Base-by-base conservation (phyloP, 805 yeast species). In the Torulaspora delbrueckii region DNA sequence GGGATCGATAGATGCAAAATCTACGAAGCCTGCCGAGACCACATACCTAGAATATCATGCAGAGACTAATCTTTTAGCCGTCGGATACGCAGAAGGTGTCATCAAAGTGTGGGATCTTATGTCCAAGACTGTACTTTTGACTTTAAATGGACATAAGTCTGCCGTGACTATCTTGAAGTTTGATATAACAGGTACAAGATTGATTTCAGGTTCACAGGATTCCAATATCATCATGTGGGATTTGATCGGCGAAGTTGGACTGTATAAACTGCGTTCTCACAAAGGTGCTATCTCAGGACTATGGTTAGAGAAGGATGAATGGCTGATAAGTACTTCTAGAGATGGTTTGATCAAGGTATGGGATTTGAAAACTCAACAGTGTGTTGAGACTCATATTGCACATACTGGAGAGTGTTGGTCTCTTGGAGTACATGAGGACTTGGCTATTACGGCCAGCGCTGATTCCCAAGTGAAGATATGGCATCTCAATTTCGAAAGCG, bases 391-490 rank as follows among this genome's bases (percentile, higher is more conserved):
- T 1, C 97, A 90, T 62, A 81, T 89, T 50, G 96, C 97, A 0
- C 96, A 88, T 62, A 75, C 85, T 18, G 90, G 91, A 47, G 98
- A 93, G 65, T 87, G 96, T 69, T 93, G 98, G 98, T 72, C 86
- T 2, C 64, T 89, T 58, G 85, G 79, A 3, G 62, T 80, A 14
- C 69, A 71, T 36, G 62, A 65, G 8, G 63, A 70, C 26, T 52
- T 82, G 43, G 68, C 77, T 24, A 66, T 89, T 16, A 89, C 97
- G 1, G 75, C 85, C 24, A 90, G 96, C 36, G 77, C 79, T 57
- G 89, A 86, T 52, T 82, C 85, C 52, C 95, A 88, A 61, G 75
- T 86, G 26, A 87, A 86, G 62, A 73, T 90, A 7, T 93, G 98
- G 98, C 65, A 67, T 22, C 58, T 89, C n/a, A 80, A 86, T 59